phyloP scores from a whole-genome alignment of 2,329 filamentous ascomycete species.

The Anisogramma anomala region DNA sequence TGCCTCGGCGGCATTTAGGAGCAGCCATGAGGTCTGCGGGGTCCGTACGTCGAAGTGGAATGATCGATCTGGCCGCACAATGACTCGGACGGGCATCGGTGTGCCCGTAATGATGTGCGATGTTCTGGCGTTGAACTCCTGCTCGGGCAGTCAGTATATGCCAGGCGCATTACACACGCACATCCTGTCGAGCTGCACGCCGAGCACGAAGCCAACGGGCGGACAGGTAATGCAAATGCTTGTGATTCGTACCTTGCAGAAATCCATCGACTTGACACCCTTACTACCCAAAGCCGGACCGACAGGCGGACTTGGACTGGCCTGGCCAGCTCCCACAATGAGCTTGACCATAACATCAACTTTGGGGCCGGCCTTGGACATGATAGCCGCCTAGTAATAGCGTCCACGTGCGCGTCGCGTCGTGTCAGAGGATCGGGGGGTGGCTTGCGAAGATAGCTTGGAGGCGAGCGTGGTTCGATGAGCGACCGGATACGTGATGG shows the following conservation, averaged over 20 bases:
- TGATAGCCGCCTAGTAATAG: slow-evolving; percentile 20
- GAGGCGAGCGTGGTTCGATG: neutral
- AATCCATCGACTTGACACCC: slow-evolving; percentile 98
- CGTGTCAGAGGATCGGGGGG: neutral
- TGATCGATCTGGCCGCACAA: slow-evolving; percentile 81
- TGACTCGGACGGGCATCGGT: slow-evolving; percentile 82
- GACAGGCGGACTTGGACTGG: slow-evolving; percentile 87
- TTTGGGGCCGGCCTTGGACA: slow-evolving; percentile 39
- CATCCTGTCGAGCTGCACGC: too few relatives aligned
- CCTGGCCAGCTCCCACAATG: slow-evolving; percentile 92
- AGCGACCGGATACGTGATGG: neutral
- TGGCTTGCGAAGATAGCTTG: neutral
- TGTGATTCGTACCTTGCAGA: slow-evolving; percentile 79
- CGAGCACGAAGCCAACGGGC: neutral
- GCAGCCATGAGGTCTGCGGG: slow-evolving; percentile 82
- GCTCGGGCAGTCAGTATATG: slow-evolving; percentile 15
- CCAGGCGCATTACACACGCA: too few relatives aligned
- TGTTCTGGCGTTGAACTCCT: slow-evolving; percentile 97
- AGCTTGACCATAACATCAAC: slow-evolving; percentile 81
- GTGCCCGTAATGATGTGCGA: slow-evolving; percentile 71
- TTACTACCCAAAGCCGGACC: slow-evolving; percentile 93
- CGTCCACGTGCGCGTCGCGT: neutral
- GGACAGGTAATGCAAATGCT: slow-evolving; percentile 14
- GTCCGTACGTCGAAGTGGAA: slow-evolving; percentile 92
- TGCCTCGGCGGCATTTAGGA: slow-evolving; percentile 73